Percentiles rank a stretch among this genome's conserved stretches.
These are phyloP conservation scores for Neurospora sp. DNA, from an alignment of 2,329 filamentous ascomycete species.

Conservation along the genomic window DNA sequence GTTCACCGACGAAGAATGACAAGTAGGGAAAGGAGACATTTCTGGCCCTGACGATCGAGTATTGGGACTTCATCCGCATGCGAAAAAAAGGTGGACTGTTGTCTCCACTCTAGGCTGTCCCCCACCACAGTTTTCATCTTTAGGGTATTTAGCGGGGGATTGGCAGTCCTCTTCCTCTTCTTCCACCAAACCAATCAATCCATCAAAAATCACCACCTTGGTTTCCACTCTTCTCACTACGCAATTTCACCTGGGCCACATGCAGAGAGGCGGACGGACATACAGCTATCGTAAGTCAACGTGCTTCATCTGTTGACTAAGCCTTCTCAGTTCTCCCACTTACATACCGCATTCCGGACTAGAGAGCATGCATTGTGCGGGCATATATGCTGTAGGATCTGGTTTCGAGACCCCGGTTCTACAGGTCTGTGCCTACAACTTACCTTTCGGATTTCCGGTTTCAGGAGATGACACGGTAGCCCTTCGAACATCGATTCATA, in stretches of 20 bases:
- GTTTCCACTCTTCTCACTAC: not conserved
- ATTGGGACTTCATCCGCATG: not conserved
- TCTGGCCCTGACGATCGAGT: not conserved
- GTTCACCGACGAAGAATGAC: not conserved
- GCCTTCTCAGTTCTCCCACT: not conserved
- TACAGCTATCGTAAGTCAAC: not conserved
- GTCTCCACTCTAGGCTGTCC: not conserved
- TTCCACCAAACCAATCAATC: too few species aligned
- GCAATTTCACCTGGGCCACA: not conserved
- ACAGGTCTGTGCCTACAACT: not conserved
- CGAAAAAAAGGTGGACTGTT: not conserved
- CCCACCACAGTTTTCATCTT: too few species aligned
- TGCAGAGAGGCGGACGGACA: not conserved
- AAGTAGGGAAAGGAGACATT: not conserved
- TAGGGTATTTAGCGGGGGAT: too few species aligned
- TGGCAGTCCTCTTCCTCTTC: too few species aligned
- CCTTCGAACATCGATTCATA: not conserved
- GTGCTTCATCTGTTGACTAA: not conserved
- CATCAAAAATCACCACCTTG: too few species aligned
- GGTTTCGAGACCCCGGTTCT: not conserved
- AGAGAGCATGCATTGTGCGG: not conserved
- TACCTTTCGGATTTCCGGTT: not conserved
- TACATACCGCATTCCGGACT: not conserved
- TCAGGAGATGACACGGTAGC: not conserved
- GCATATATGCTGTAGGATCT: not conserved